phyloP scores from a whole-genome alignment of 768 basidiomycete species.

The Russula earlei region DNA sequence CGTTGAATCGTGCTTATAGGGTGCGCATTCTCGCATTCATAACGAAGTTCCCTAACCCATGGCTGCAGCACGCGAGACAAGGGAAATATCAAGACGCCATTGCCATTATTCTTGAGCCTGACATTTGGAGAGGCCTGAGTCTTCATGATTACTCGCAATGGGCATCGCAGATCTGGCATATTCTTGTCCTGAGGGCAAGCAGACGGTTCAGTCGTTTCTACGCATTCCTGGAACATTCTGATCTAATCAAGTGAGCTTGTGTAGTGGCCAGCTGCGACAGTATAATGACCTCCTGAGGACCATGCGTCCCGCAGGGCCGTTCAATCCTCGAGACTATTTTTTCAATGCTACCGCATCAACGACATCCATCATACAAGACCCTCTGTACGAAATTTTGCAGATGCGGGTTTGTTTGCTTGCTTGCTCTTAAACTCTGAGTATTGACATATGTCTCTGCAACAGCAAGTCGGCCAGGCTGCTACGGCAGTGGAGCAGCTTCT shows the following conservation, averaged over 20 bases:
- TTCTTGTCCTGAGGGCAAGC: slow-evolving; percentile 55
- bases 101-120: slow-evolving; percentile 52
- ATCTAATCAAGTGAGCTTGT: slow-evolving; percentile 2
- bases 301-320: slow-evolving; percentile 46
- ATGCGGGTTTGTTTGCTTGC: slow-evolving; percentile 27
- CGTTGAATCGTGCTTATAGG: slow-evolving; percentile 59
- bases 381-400: slow-evolving; percentile 36
- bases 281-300: slow-evolving; percentile 58
- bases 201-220: slow-evolving; percentile 40
- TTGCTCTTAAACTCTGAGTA: background rate
- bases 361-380: slow-evolving; percentile 32
- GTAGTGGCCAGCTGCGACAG: slow-evolving; percentile 55
- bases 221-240: background rate
- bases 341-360: slow-evolving; percentile 31
- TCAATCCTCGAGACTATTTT: slow-evolving; percentile 48
- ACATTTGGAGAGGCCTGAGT: slow-evolving; percentile 59
- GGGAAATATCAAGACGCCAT: slow-evolving; percentile 58
- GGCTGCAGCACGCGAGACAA: slow-evolving; percentile 51
- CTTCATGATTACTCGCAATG: slow-evolving; percentile 60
- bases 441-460: slow-evolving; percentile 2
- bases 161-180: slow-evolving; percentile 72
- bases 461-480: slow-evolving; percentile 60
- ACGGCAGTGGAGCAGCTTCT: slow-evolving; percentile 57
- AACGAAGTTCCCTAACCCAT: background rate
- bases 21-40: slow-evolving; percentile 28